A percentile compares a stretch with the other conserved stretches of the same genome.
These are phyloP conservation scores for Cryphonectria parasitica DNA, from an alignment of 2,329 filamentous ascomycete species.

Conservation along the genomic window DNA sequence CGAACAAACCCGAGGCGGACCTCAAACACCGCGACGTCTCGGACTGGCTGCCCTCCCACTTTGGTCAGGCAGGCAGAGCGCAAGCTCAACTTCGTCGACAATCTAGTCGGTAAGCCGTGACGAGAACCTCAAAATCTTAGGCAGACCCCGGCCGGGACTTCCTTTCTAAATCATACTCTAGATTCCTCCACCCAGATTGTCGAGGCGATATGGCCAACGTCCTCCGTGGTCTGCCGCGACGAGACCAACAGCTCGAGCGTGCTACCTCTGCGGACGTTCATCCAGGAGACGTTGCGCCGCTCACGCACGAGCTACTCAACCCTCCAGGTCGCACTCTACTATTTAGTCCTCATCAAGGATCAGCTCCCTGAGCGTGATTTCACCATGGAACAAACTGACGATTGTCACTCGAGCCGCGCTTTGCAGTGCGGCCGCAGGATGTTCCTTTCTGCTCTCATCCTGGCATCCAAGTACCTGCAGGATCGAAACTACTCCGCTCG, in stretches of 20 bases:
- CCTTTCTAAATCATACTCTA: constrained; percentile 48
- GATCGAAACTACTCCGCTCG: constrained; percentile 97
- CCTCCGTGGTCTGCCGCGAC: constrained; percentile 75
- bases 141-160: constrained; percentile 28
- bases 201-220: constrained; percentile 94
- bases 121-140: constrained; percentile 18
- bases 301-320: constrained; percentile 98
- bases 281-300: constrained; percentile 93
- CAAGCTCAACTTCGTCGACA: constrained; percentile 94
- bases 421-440: constrained; percentile 96
- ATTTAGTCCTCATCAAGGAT: constrained; percentile 90
- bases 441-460: constrained; percentile 92
- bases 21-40: constrained; percentile 56
- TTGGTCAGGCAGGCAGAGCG: constrained; percentile 87
- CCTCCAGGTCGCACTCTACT: constrained; percentile 94
- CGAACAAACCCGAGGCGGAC: constrained; percentile 67
- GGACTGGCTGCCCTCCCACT: constrained; percentile 69
- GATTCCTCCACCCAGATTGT: constrained; percentile 98
- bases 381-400: constrained; percentile 80
- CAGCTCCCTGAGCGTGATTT: constrained; percentile 84
- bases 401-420: constrained; percentile 73
- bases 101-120: constrained; percentile 85
- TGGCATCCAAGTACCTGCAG: constrained; percentile 97
- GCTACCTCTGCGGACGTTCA: constrained; percentile 89
- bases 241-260: constrained; percentile 77